Percentiles rank a stretch among this genome's conserved stretches.
Conservation (phyloP, 805 yeast genomes). For the Wickerhamiella slavikovae region DNA sequence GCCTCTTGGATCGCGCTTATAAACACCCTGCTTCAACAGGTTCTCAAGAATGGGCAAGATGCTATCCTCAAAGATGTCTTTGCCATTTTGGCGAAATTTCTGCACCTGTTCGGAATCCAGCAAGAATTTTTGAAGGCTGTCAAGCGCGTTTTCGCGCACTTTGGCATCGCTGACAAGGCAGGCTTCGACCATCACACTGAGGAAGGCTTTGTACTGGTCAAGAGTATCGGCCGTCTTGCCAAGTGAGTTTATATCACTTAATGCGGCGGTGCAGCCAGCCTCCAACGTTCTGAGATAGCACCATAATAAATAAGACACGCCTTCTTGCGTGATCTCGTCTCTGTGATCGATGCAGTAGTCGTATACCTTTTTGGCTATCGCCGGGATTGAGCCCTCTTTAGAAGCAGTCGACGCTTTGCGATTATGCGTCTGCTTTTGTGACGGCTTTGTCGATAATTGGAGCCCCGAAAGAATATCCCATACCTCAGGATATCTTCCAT, state of each 20-base stretch:
- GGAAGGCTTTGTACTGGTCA: constrained; percentile 1
- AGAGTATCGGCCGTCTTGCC: not conserved
- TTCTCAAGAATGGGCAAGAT: constrained; percentile 54
- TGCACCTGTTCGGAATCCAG: constrained; percentile 6
- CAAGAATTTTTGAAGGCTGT: constrained; percentile 29
- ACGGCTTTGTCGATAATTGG: no score
- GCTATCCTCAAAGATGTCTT: constrained; percentile 43
- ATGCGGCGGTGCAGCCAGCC: constrained; percentile 1
- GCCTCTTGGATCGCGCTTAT: constrained; percentile 37
- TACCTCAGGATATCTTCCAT: not conserved
- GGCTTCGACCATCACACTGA: constrained; percentile 1
- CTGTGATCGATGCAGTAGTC: not conserved
- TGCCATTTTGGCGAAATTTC: constrained; percentile 13
- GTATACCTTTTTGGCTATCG: no score
- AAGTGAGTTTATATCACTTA: constrained; percentile 1
- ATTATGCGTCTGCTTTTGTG: no score
- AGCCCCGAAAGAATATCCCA: not conserved
- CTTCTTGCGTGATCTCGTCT: not conserved
- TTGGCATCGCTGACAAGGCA: constrained; percentile 1
- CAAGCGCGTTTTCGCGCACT: constrained; percentile 9
- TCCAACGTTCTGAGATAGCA: no score
- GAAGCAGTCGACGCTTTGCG: no score
- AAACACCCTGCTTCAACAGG: constrained; percentile 43
- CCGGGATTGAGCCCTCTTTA: no score
- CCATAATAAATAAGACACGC: constrained; percentile 1